phyloP scores from a whole-genome alignment of 805 yeast genomes.

The Kluyveromyces nonfermentans region DNA sequence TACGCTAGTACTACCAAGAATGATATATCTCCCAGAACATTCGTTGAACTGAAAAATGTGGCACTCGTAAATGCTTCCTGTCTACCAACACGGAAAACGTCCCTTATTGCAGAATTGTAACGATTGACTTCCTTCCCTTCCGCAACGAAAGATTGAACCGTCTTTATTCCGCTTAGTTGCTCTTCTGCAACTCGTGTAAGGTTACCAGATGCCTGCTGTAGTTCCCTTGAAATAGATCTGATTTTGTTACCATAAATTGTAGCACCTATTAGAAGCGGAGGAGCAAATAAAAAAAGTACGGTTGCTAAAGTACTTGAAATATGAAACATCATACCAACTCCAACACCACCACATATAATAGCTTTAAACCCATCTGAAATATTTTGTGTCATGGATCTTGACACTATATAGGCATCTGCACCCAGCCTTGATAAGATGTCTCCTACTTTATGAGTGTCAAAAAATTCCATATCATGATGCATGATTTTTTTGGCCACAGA shows the following conservation, averaged over 20 bases:
- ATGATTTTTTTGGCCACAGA: slow-evolving; percentile 68
- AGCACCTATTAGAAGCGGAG: slow-evolving; percentile 72
- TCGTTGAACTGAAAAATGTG: slow-evolving; percentile 65
- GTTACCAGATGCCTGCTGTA: slow-evolving; percentile 81
- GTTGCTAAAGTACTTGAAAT: slow-evolving; percentile 76
- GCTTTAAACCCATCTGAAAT: slow-evolving; percentile 87
- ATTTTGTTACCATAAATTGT: slow-evolving; percentile 75
- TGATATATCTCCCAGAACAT: slow-evolving; percentile 76
- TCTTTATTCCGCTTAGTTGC: slow-evolving; percentile 74
- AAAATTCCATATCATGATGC: slow-evolving; percentile 84
- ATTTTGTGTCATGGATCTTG: slow-evolving; percentile 83
- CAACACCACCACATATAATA: slow-evolving; percentile 71
- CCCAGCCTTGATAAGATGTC: slow-evolving; percentile 86
- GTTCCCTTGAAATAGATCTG: slow-evolving; percentile 59
- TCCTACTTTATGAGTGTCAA: slow-evolving; percentile 90
- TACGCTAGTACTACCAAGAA: slow-evolving; percentile 65
- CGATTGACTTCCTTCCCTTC: slow-evolving; percentile 71
- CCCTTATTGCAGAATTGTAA: slow-evolving; percentile 63
- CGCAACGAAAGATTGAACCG: slow-evolving; percentile 88
- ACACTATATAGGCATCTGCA: slow-evolving; percentile 82
- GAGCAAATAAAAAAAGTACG: slow-evolving; percentile 68
- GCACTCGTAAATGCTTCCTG: slow-evolving; percentile 77
- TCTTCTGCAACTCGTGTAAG: slow-evolving; percentile 90
- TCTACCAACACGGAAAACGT: slow-evolving; percentile 58
- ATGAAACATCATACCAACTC: slow-evolving; percentile 82